Evolutionary conservation across 2,329 filamentous ascomycete genomes (phyloP).

Genomic region (Arthrocladium fulminans): DNA sequence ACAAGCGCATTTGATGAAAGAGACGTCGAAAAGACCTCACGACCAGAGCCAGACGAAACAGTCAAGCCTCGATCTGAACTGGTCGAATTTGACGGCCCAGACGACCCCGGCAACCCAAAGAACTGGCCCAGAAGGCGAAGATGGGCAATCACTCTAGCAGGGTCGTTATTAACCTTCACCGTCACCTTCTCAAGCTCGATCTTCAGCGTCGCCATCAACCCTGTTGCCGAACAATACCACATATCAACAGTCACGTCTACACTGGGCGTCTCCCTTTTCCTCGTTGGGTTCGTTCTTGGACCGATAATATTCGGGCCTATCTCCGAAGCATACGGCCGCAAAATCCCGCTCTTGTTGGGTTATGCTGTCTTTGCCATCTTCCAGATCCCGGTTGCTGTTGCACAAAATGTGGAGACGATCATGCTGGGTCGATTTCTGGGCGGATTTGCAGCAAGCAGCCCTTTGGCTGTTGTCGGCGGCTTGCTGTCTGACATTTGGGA

Average conservation of each 20-base stretch:
- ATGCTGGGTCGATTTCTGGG: slow-evolving; percentile 47
- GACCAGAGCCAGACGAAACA: neutral
- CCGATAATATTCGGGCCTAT: slow-evolving; percentile 37
- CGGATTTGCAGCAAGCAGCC: slow-evolving; percentile 44
- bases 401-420: slow-evolving; percentile 46
- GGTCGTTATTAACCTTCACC: slow-evolving; percentile 37
- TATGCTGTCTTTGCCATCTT: slow-evolving; percentile 45
- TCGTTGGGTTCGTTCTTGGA: slow-evolving; percentile 37
- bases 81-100: slow-evolving; percentile 22
- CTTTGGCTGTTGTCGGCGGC: slow-evolving; percentile 44
- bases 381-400: slow-evolving; percentile 47
- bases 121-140: slow-evolving; percentile 28
- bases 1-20: neutral
- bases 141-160: slow-evolving; percentile 35
- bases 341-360: slow-evolving; percentile 41
- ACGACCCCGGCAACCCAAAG: slow-evolving; percentile 24
- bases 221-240: slow-evolving; percentile 34
- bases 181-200: slow-evolving; percentile 42
- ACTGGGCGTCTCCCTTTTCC: slow-evolving; percentile 42
- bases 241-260: slow-evolving; percentile 43
- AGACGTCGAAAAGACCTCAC: neutral
- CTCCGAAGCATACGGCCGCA: slow-evolving; percentile 44
- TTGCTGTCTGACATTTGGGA: slow-evolving; percentile 43
- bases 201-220: slow-evolving; percentile 34
- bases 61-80: slow-evolving; percentile 11